These are phyloP conservation scores for Macrolepiota dolichaula DNA, from an alignment of 768 basidiomycete species.

Conservation along the genomic window DNA sequence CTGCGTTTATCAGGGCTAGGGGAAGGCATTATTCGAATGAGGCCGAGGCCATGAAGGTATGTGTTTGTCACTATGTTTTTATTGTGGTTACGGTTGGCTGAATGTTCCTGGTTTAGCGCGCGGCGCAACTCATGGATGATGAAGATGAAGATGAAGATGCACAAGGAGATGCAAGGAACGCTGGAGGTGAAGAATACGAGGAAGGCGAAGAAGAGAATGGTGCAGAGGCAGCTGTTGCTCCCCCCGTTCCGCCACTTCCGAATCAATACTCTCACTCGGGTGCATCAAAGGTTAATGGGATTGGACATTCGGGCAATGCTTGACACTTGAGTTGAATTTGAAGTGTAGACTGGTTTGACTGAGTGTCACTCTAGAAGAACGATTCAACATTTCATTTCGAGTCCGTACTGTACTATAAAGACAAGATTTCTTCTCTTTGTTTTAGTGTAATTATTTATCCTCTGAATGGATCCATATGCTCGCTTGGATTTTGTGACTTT, in stretches of 20 bases:
- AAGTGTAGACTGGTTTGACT: background rate
- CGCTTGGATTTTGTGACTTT: too few relatives aligned
- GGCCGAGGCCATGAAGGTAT: slow-evolving; percentile 89
- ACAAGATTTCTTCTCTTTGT: too few relatives aligned
- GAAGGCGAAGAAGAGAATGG: slow-evolving; percentile 8
- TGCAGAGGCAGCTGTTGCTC: background rate
- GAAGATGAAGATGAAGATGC: slow-evolving; percentile 55
- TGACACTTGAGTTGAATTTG: background rate
- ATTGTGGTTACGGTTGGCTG: background rate
- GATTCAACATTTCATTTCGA: too few relatives aligned
- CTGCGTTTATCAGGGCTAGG: slow-evolving; percentile 74
- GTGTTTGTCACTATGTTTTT: slow-evolving; percentile 7
- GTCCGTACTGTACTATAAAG: too few relatives aligned
- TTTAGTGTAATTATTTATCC: too few relatives aligned
- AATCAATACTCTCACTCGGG: background rate
- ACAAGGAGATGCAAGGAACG: slow-evolving; percentile 19
- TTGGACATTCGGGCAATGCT: slow-evolving; percentile 13
- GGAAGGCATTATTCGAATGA: slow-evolving; percentile 89
- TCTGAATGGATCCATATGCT: too few relatives aligned
- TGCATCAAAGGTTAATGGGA: slow-evolving; percentile 25
- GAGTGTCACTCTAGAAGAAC: too few relatives aligned
- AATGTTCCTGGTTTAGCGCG: slow-evolving; percentile 42
- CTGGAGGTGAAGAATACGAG: slow-evolving; percentile 23
- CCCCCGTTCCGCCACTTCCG: slow-evolving; percentile 8
- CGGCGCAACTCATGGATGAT: slow-evolving; percentile 57